phyloP scores from a whole-genome alignment of 768 basidiomycete species.

The Collybiopsis confluens region DNA sequence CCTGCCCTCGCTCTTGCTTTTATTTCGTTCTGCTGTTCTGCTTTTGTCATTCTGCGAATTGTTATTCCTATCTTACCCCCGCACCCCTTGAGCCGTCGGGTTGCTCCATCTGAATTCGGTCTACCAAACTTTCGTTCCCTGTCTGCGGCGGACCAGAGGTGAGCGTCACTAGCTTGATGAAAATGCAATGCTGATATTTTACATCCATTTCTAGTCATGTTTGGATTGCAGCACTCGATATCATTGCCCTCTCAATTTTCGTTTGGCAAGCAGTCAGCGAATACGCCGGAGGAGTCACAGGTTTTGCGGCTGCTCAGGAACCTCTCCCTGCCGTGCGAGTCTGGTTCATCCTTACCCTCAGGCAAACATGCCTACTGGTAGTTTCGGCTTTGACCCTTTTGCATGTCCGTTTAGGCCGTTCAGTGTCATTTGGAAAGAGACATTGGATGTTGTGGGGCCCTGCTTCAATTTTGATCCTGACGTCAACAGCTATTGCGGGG shows the following conservation, averaged over 20 bases:
- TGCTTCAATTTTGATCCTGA: constrained; percentile 45
- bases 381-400: constrained; percentile 58
- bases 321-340: constrained; percentile 53
- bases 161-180: background rate
- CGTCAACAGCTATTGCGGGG: constrained; percentile 57
- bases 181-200: no score
- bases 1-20: constrained; percentile 64
- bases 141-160: constrained; percentile 61
- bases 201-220: constrained; percentile 48
- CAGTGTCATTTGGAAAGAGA: constrained; percentile 62
- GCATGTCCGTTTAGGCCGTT: constrained; percentile 65
- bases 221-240: constrained; percentile 67
- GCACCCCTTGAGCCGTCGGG: constrained; percentile 67
- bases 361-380: constrained; percentile 66
- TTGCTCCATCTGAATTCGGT: constrained; percentile 73
- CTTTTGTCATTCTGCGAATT: constrained; percentile 73
- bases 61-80: constrained; percentile 73
- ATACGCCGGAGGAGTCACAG: constrained; percentile 41
- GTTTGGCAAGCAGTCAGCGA: constrained; percentile 63
- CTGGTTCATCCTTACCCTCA: constrained; percentile 65
- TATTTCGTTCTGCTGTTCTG: constrained; percentile 68
- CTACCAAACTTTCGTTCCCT: constrained; percentile 65
- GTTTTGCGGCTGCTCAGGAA: constrained; percentile 40
- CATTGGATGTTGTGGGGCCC: constrained; percentile 78
- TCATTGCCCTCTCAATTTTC: constrained; percentile 58